Conservation (phyloP, 2,329 filamentous ascomycete species). For the Fusarium sp. region DNA sequence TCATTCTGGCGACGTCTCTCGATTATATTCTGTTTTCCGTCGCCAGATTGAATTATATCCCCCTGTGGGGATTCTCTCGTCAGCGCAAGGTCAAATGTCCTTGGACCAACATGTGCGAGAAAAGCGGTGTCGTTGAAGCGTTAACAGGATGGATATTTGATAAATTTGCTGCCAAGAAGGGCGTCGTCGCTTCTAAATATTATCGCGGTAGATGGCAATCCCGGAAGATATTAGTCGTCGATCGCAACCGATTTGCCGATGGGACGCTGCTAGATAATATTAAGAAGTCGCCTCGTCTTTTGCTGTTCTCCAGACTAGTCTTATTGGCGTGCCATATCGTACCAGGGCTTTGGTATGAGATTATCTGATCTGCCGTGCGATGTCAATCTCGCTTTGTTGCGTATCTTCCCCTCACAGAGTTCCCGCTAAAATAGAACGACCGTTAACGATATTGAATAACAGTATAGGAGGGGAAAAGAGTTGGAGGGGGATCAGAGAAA, state of each 20-base stretch:
- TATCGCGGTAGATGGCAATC: neutral
- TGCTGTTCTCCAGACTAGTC: conserved; percentile 11
- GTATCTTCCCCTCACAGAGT: conserved; percentile 14
- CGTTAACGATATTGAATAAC: conserved; percentile 14
- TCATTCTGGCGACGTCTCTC: conserved; percentile 26
- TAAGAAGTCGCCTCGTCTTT: conserved; percentile 18
- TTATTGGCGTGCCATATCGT: conserved; percentile 28
- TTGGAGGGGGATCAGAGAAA: conserved; percentile 28
- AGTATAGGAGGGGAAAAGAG: conserved; percentile 11
- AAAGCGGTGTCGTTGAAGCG: conserved; percentile 19
- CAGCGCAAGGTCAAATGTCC: conserved; percentile 33
- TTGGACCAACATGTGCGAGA: conserved; percentile 43
- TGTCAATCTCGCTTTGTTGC: neutral
- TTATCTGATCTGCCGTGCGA: conserved; percentile 9
- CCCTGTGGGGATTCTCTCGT: conserved; percentile 41
- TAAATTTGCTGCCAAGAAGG: neutral
- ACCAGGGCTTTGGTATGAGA: neutral
- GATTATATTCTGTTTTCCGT: conserved; percentile 12
- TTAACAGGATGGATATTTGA: neutral
- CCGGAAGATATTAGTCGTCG: conserved; percentile 1
- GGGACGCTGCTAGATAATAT: conserved; percentile 6
- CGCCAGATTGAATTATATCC: conserved; percentile 26
- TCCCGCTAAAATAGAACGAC: conserved; percentile 3
- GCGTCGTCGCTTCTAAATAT: neutral
- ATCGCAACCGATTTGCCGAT: conserved; percentile 10